Base-by-base conservation (phyloP, 1,139 yeast genomes). In the Pneumocystis sp. region DNA sequence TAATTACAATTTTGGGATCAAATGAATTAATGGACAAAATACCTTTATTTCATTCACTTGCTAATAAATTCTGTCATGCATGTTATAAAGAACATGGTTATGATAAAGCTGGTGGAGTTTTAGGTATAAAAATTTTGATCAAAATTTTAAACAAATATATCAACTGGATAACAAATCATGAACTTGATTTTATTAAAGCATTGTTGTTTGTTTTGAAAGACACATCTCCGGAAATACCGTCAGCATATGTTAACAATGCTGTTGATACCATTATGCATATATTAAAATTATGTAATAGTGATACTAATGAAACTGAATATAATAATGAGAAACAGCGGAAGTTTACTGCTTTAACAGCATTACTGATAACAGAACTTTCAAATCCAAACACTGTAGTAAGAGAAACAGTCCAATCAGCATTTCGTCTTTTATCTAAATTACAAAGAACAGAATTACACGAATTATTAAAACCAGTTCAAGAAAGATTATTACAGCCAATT, bases 21-120 rank as follows among this genome's bases (percentile, higher is more conserved):
- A 79, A 80, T 0, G 87, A 85, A 35, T 82, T 83, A 65, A 86
- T 89, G 0, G 80, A 87, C 66, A 80, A 82, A 66, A 86, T 89
- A 64, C 90, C 96, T 1, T 81, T 89, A 62, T 82, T 90, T 70
- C 82, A 95, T 68, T 81, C 87, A 5, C 80, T 91, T 79, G 85
- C 89, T 70, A 86, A 89, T 66, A 85, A 86, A 66, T 86, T 93
- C 70, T 85, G 95, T 63, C 98, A 93, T 73, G 83, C 89, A 67
- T 93, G 98, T 75, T 93, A 88, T 73, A 95, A 88, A 69, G 96
- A 89, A 73, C 86, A 83, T 62, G 91, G 88, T 74, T 88, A 87
- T 73, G 81, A 85, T 56, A 93, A 95, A 71, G 80, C 89, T 29
- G 97, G 97, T 10, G 97, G 97, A 40, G 85, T 93, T 59, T 73